Conservation (phyloP, 345 rosid genomes). For the Hirschfeldia incana region DNA sequence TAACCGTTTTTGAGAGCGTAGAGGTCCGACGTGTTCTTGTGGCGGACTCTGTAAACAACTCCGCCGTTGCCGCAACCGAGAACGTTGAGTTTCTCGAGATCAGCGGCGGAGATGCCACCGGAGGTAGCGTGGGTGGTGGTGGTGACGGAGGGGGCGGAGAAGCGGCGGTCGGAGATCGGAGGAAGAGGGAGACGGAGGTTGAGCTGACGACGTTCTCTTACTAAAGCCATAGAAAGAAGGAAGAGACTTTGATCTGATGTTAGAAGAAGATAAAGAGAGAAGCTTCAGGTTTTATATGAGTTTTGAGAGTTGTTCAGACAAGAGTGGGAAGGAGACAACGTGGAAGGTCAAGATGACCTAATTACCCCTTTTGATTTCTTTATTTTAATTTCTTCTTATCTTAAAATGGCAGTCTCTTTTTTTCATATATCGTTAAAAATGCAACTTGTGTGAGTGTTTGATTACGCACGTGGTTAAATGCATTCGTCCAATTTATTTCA, state of each 20-base stretch:
- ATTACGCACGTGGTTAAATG: conserved; percentile 42
- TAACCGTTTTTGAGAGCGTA: conserved; percentile 66
- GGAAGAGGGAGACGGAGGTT: background rate
- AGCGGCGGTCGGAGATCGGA: background rate
- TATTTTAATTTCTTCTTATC: conserved; percentile 22
- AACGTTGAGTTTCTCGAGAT: conserved; percentile 62
- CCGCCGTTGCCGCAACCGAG: conserved; percentile 86
- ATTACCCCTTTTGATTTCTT: background rate
- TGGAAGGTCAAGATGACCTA: conserved; percentile 24
- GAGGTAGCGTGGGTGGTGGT: background rate
- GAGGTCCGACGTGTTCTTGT: conserved; percentile 47
- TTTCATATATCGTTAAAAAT: conserved; percentile 7
- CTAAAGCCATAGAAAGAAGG: background rate
- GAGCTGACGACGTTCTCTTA: background rate
- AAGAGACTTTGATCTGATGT: background rate
- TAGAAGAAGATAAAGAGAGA: background rate
- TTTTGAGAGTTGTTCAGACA: background rate
- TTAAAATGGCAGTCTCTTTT: background rate
- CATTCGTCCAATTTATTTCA: background rate
- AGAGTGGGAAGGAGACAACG: conserved; percentile 23
- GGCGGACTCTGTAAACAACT: conserved; percentile 66
- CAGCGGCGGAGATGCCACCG: conserved; percentile 30
- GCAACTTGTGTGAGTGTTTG: conserved; percentile 36
- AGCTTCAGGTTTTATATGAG: conserved; percentile 7
- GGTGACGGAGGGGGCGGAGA: conserved; percentile 1